phyloP scores from a whole-genome alignment of 768 basidiomycete genomes.

The Lactifluus echinatus region DNA sequence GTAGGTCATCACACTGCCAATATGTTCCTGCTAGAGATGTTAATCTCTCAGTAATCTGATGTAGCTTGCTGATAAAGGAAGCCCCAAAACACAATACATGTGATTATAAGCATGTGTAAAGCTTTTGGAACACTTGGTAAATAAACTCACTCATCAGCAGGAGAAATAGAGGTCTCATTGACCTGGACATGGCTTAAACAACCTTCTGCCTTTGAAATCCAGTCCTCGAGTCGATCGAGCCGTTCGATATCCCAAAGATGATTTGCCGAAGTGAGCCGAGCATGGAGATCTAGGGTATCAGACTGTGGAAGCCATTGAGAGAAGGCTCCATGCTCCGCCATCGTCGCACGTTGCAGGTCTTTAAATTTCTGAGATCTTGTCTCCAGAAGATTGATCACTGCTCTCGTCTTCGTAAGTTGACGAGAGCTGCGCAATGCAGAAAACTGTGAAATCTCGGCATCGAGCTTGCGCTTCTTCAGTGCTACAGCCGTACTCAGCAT shows the following conservation, averaged over 20 bases:
- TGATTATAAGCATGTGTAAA: too few relatives aligned
- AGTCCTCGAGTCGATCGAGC: not conserved
- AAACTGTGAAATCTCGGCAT: not conserved
- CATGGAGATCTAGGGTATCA: not conserved
- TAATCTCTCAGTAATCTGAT: not conserved
- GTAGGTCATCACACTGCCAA: not conserved
- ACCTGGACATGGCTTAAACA: not conserved
- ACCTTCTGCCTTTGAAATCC: conserved; percentile 3
- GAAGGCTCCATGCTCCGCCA: not conserved
- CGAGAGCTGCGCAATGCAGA: conserved; percentile 4
- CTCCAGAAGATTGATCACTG: conserved; percentile 3
- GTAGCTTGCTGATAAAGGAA: not conserved
- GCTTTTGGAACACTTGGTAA: not conserved
- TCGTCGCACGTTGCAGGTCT: not conserved
- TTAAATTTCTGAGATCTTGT: not conserved
- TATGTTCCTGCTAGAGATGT: conserved; percentile 1
- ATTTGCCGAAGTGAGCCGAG: not conserved
- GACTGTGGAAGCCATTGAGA: not conserved
- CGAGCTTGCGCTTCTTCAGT: conserved; percentile 1
- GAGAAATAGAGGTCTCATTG: not conserved
- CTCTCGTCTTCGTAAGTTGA: not conserved
- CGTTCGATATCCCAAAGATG: not conserved
- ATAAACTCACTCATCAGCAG: not conserved
- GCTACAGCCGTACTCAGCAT: not conserved
- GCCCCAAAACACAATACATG: not conserved